Evolutionary conservation across 2,329 filamentous ascomycete species (phyloP).

Genomic region (Metarhizium humberi): DNA sequence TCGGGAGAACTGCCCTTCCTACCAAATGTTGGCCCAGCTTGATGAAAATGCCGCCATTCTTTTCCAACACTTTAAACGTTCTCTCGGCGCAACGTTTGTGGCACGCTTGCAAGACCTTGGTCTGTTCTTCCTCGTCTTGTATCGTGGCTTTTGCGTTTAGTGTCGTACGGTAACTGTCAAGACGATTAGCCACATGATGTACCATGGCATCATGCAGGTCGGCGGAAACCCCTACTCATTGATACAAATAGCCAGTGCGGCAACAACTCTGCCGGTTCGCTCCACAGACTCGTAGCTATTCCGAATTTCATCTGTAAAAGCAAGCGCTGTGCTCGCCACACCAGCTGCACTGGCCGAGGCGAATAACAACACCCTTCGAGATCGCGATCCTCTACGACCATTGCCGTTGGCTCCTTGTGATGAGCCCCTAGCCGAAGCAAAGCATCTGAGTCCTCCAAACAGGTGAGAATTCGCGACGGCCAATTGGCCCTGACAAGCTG

Average conservation of each 20-base stretch:
- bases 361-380: conserved; percentile 30
- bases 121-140: conserved; percentile 54
- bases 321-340: conserved; percentile 36
- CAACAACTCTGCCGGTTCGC: conserved; percentile 69
- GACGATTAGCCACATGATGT: neutral
- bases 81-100: conserved; percentile 88
- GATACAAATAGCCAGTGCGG: conserved; percentile 69
- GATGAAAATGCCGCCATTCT: conserved; percentile 97
- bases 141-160: conserved; percentile 59
- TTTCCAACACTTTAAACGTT: conserved; percentile 79
- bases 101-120: conserved; percentile 66
- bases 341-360: conserved; percentile 43
- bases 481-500: conserved; percentile 33
- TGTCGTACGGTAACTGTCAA: conserved; percentile 70
- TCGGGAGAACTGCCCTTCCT: conserved; percentile 12
- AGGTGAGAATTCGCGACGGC: conserved; percentile 20
- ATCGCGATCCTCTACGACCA: conserved; percentile 6
- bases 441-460: conserved; percentile 16
- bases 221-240: conserved; percentile 56
- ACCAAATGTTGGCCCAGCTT: conserved; percentile 91
- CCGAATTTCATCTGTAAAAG: conserved; percentile 61
- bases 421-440: conserved; percentile 18
- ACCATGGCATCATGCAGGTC: neutral
- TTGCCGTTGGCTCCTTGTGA: conserved; percentile 12
- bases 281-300: conserved; percentile 67